These are phyloP conservation scores for Rhynchospora breviuscula DNA, from an alignment of 176 grass and related monocot species.

Conservation along the genomic window DNA sequence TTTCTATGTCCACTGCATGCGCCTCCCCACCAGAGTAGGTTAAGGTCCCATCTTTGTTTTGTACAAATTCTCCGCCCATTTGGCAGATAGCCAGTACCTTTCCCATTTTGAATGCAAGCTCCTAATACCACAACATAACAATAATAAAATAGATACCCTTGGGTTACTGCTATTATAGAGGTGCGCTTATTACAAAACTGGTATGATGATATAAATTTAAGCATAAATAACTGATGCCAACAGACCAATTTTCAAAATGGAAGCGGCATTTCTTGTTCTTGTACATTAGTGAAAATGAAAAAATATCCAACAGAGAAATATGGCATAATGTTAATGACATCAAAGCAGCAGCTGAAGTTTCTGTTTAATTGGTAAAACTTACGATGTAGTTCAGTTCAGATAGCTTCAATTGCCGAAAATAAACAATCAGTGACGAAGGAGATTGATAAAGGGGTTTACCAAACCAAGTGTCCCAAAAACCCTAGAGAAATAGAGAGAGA, in stretches of 20 bases:
- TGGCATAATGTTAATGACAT: neutral
- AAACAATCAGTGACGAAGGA: neutral
- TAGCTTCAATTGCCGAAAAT: neutral
- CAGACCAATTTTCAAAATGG: neutral
- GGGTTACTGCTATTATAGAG: no score
- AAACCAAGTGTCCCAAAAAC: neutral
- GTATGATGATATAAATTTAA: slow-evolving; percentile 4
- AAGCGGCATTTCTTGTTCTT: neutral
- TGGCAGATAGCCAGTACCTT: slow-evolving; percentile 85
- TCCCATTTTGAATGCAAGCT: slow-evolving; percentile 40
- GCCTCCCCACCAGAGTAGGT: slow-evolving; percentile 89
- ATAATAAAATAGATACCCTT: neutral
- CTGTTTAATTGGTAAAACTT: neutral
- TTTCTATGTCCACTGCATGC: slow-evolving; percentile 76
- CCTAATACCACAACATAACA: slow-evolving; percentile 22
- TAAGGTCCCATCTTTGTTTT: slow-evolving; percentile 70
- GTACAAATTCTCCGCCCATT: slow-evolving; percentile 71
- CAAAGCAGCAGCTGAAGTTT: neutral
- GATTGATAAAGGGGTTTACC: neutral
- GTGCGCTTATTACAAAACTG: neutral
- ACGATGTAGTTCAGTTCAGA: neutral
- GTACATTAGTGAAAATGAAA: neutral
- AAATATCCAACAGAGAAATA: neutral
- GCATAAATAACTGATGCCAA: neutral
- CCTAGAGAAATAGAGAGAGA: neutral